Base-by-base conservation (phyloP, 2,329 filamentous ascomycete genomes). In the Corynespora cassiicola region DNA sequence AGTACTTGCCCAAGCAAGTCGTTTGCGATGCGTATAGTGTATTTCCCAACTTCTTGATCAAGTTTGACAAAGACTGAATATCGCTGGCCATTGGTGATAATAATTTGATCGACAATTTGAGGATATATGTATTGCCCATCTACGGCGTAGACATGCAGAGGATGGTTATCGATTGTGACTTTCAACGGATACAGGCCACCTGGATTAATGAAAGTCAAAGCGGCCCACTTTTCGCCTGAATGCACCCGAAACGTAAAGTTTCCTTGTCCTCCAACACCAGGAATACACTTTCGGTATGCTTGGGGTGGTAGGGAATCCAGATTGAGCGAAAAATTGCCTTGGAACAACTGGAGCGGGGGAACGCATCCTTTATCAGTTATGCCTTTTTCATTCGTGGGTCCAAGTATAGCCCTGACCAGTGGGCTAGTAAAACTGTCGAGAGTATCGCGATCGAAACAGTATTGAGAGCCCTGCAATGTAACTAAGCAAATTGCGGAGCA, bases 151-250 rank as follows among this genome's bases (percentile, higher is more conserved):
- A 45, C 27, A 25, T 30, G 28, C 26, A 45, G 32, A 11, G 20
- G 21, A 25, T 45, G 42, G 10, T 41, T 24, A 22, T 45, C 42
- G 18, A 45, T 41, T 12, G 32, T 35, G 14, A 38, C 33, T 31
- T 30, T 38, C 3, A 34, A n/a, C n/a, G 31, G 31, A 15, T 24
- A 33, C 8, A 33, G 20, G 5, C 31, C 31, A 8, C 31, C 31
- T 16, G 31, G 31, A 17, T 33, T 33, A 15, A 33, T 33, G n/a
- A 33, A 33, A 14, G 31, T 24, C n/a, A 33, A 19, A 16, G 31
- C 31, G 10, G 31, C 31, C 31, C 31, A 33, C 7, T 22, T 15
- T 5, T 33, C 14, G 11, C 31, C 14, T 6, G 31, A 33, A 16
- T 33, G 31, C 9, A 33, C 31, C 6, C 21, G 23, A 8, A 33